Evolutionary conservation across 352 stramenopile genomes (phyloP).

Genomic region (Phytophthora crassamura): DNA sequence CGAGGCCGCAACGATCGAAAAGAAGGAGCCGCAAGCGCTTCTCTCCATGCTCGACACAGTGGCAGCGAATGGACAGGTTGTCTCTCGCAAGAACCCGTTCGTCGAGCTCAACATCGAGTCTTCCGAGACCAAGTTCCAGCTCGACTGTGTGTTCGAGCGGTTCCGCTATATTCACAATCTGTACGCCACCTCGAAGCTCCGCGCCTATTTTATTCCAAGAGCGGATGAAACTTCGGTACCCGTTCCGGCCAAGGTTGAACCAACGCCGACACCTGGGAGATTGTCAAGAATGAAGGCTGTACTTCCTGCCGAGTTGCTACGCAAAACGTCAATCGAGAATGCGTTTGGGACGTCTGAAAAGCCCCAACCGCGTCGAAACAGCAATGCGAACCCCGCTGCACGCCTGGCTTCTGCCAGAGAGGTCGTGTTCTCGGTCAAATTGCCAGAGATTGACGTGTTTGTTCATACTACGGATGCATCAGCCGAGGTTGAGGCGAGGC

Average conservation of each 20-base stretch:
- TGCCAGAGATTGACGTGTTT: constrained; percentile 75
- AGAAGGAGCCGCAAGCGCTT: constrained; percentile 36
- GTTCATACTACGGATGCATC: constrained; percentile 68
- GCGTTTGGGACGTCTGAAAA: constrained; percentile 19
- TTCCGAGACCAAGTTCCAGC: constrained; percentile 56
- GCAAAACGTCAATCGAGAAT: constrained; percentile 27
- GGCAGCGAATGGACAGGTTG: constrained; percentile 11
- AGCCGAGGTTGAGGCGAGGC: constrained; percentile 66
- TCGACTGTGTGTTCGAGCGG: constrained; percentile 62
- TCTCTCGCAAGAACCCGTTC: constrained; percentile 36
- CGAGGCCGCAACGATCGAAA: constrained; percentile 12
- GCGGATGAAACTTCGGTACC: neutral
- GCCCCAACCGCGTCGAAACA: constrained; percentile 21
- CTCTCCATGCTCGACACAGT: constrained; percentile 32
- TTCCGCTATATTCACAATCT: constrained; percentile 83
- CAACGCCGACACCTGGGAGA: constrained; percentile 12
- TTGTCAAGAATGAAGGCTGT: constrained; percentile 14
- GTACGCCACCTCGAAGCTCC: constrained; percentile 65
- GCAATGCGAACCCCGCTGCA: neutral
- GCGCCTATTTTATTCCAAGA: constrained; percentile 60
- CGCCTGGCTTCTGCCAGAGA: constrained; percentile 12
- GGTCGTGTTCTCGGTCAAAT: constrained; percentile 58
- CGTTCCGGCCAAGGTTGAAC: constrained; percentile 8
- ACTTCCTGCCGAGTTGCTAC: constrained; percentile 23
- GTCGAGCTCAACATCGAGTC: constrained; percentile 67